Evolutionary conservation across 2,329 filamentous ascomycete species (phyloP).

Genomic region (Colletotrichum zoysiae): DNA sequence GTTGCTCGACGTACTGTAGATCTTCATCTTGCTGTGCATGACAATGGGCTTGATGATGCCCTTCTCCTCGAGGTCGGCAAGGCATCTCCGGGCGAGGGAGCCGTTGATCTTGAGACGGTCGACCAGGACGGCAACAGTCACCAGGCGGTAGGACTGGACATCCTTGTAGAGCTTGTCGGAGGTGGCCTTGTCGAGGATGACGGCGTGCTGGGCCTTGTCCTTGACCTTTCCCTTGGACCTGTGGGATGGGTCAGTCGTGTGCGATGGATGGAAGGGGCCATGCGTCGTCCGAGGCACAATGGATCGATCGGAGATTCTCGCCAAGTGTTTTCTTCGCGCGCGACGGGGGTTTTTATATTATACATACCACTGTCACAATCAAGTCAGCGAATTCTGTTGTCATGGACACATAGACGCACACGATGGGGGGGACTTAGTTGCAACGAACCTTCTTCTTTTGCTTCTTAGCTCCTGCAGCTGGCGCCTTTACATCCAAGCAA

Average conservation of each 20-base stretch:
- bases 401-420: not conserved
- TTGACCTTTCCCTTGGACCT: constrained; percentile 80
- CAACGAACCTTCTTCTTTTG: constrained; percentile 60
- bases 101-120: constrained; percentile 99
- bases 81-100: constrained; percentile 89
- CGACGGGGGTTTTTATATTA: constrained; percentile 14
- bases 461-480: constrained; percentile 63
- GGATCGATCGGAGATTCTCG: constrained; percentile 22
- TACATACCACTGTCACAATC: constrained; percentile 51
- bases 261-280: constrained; percentile 4
- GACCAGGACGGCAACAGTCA: constrained; percentile 98
- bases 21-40: constrained; percentile 95
- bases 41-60: constrained; percentile 98
- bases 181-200: constrained; percentile 98
- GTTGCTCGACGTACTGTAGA: constrained; percentile 79
- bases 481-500: constrained; percentile 49
- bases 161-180: constrained; percentile 99
- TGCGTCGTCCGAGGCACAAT: constrained; percentile 11
- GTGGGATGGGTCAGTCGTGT: constrained; percentile 33
- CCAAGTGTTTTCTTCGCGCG: constrained; percentile 8
- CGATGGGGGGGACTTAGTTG: not conserved
- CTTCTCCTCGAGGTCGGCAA: constrained; percentile 96
- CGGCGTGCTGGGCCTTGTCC: constrained; percentile 99
- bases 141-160: constrained; percentile 99
- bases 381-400: constrained; percentile 29